phyloP scores from a whole-genome alignment of 306 rosid genomes.

The Vachellia pachyceras region DNA sequence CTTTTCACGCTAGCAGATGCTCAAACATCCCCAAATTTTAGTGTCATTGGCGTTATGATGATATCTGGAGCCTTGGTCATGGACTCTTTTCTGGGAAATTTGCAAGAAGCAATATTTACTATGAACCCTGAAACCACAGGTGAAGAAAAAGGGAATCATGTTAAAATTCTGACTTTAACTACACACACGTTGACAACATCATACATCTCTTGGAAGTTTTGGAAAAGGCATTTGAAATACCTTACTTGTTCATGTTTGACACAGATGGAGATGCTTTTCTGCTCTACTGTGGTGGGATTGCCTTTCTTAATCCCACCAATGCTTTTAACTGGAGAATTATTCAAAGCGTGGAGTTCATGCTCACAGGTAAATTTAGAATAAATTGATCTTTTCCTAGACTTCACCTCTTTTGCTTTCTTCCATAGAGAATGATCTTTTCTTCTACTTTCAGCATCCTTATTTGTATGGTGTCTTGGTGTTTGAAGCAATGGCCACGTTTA shows the following conservation, averaged over 20 bases:
- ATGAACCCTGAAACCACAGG: slow-evolving; percentile 99
- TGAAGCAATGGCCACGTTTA: slow-evolving; percentile 92
- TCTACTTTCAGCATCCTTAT: slow-evolving; percentile 79
- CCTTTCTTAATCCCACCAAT: slow-evolving; percentile 97
- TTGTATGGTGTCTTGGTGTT: slow-evolving; percentile 90
- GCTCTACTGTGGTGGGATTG: slow-evolving; percentile 91
- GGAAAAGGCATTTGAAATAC: background rate
- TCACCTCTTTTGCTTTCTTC: slow-evolving; percentile 13
- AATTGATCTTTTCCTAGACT: background rate
- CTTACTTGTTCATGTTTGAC: slow-evolving; percentile 26
- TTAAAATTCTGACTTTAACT: background rate
- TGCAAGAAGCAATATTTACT: slow-evolving; percentile 98
- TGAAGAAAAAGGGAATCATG: slow-evolving; percentile 17
- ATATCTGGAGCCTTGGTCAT: slow-evolving; percentile 87
- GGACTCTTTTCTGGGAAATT: slow-evolving; percentile 94
- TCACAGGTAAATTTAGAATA: slow-evolving; percentile 67
- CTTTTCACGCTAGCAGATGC: slow-evolving; percentile 98
- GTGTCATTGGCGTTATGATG: slow-evolving; percentile 85
- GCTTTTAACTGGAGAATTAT: slow-evolving; percentile 92
- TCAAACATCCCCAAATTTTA: slow-evolving; percentile 91
- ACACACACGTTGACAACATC: background rate
- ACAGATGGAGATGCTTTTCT: slow-evolving; percentile 98
- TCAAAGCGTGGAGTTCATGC: slow-evolving; percentile 94
- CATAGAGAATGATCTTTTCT: slow-evolving; percentile 31
- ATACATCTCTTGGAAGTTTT: background rate